Conservation (phyloP, 495 filamentous ascomycete species). For the Penicillium manginii region DNA sequence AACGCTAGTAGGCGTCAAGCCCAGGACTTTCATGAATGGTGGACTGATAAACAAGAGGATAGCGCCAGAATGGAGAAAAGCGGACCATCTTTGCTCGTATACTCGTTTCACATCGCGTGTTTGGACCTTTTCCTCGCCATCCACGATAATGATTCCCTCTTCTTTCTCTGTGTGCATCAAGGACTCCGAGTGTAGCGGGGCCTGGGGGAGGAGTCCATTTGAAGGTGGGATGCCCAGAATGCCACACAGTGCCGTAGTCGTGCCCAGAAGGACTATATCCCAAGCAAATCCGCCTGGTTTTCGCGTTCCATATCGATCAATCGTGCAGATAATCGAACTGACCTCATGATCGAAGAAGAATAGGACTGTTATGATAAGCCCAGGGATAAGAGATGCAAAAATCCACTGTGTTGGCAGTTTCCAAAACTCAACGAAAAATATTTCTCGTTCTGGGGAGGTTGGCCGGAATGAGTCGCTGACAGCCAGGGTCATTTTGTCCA, state of each 20-base stretch:
- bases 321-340: slow-evolving; percentile 74
- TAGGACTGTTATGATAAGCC: slow-evolving; percentile 67
- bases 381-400: slow-evolving; percentile 66
- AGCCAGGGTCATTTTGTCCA: slow-evolving; percentile 65
- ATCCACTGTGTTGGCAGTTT: slow-evolving; percentile 64
- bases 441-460: slow-evolving; percentile 56
- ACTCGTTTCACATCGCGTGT: slow-evolving; percentile 51
- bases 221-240: slow-evolving; percentile 72
- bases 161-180: slow-evolving; percentile 60
- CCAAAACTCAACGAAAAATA: slow-evolving; percentile 73
- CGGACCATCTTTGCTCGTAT: slow-evolving; percentile 71
- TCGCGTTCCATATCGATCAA: slow-evolving; percentile 65
- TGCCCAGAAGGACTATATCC: slow-evolving; percentile 71
- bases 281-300: slow-evolving; percentile 73
- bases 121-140: slow-evolving; percentile 46
- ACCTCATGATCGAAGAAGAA: slow-evolving; percentile 81
- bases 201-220: slow-evolving; percentile 71
- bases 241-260: slow-evolving; percentile 68
- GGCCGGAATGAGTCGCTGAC: slow-evolving; percentile 63
- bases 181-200: slow-evolving; percentile 70
- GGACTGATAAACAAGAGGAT: slow-evolving; percentile 67
- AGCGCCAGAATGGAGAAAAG: slow-evolving; percentile 63
- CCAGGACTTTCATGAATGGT: slow-evolving; percentile 70
- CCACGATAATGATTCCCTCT: slow-evolving; percentile 36
- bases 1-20: slow-evolving; percentile 69